A percentile compares a stretch with the other conserved stretches of the same genome.
Conservation (phyloP, 2,329 filamentous ascomycete genomes). For the Cladosporium colombiae region DNA sequence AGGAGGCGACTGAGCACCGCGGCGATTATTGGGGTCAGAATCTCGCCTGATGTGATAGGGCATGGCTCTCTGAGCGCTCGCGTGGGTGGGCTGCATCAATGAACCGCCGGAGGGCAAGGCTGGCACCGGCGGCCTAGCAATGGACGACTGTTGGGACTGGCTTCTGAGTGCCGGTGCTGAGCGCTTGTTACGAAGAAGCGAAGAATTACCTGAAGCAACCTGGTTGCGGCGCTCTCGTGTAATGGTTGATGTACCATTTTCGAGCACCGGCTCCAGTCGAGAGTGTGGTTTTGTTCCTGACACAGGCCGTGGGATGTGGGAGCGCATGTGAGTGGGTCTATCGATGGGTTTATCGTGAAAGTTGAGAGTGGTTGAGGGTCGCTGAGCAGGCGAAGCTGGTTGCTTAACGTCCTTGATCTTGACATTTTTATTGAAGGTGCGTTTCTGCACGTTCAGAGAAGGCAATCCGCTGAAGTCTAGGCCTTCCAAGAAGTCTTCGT, state of each 20-base stretch:
- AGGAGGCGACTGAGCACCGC: slow-evolving; percentile 47
- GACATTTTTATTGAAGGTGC: slow-evolving; percentile 87
- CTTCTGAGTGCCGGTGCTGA: slow-evolving; percentile 61
- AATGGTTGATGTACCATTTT: slow-evolving; percentile 75
- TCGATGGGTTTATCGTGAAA: slow-evolving; percentile 74
- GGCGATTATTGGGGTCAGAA: slow-evolving; percentile 62
- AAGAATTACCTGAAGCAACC: slow-evolving; percentile 54
- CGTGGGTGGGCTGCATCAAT: slow-evolving; percentile 74
- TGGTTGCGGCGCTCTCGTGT: slow-evolving; percentile 60
- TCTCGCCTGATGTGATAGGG: slow-evolving; percentile 78
- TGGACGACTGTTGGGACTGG: slow-evolving; percentile 30
- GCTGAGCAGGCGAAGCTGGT: slow-evolving; percentile 66
- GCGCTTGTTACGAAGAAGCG: slow-evolving; percentile 60
- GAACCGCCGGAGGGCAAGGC: slow-evolving; percentile 79
- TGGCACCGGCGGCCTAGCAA: slow-evolving; percentile 59
- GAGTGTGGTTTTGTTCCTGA: slow-evolving; percentile 54
- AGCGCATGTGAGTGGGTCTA: slow-evolving; percentile 46
- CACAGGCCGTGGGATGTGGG: slow-evolving; percentile 77
- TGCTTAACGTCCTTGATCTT: slow-evolving; percentile 70
- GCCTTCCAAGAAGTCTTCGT: slow-evolving; percentile 80
- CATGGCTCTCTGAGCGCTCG: slow-evolving; percentile 61
- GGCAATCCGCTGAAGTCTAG: slow-evolving; percentile 85
- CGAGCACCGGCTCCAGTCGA: slow-evolving; percentile 87
- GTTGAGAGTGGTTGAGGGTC: slow-evolving; percentile 78
- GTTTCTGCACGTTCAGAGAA: slow-evolving; percentile 72